Conservation (phyloP, 345 rosid genomes). For the Salix dunnii region DNA sequence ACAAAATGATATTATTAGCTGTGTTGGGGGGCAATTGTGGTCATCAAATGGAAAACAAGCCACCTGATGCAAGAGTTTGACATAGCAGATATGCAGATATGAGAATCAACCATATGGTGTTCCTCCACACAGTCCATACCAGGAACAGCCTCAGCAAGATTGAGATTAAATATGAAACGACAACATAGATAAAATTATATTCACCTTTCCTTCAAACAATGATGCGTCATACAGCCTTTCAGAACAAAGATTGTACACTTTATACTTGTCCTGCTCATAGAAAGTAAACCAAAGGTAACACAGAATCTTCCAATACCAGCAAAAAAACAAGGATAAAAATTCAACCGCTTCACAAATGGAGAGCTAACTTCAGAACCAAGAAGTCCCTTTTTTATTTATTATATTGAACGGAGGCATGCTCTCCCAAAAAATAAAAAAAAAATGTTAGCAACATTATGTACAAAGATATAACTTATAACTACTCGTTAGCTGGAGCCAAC, state of each 20-base stretch:
- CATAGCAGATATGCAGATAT: conserved; percentile 1
- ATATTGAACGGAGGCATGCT: neutral
- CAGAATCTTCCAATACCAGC: neutral
- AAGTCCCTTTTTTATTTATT: neutral
- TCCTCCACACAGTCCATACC: neutral
- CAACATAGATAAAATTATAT: neutral
- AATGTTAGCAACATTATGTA: neutral
- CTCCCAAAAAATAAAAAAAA: neutral
- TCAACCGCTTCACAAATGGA: neutral
- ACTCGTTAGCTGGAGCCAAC: neutral
- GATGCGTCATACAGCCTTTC: conserved; percentile 93
- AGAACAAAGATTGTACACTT: conserved; percentile 84
- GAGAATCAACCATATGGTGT: conserved; percentile 3
- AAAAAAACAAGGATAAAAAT: neutral
- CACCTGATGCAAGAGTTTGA: conserved; percentile 45
- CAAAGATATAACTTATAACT: neutral
- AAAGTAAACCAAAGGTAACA: conserved; percentile 11
- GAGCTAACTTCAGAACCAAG: conserved; percentile 1
- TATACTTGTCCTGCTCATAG: conserved; percentile 66
- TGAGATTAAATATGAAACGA: neutral
- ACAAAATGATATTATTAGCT: conserved; percentile 67
- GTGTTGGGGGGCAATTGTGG: conserved; percentile 87
- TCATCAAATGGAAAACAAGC: conserved; percentile 92
- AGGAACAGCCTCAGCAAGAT: conserved; percentile 1
- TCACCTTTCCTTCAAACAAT: conserved; percentile 81